Conservation (phyloP, 768 basidiomycete species). For the Xerocomus spinulosus region DNA sequence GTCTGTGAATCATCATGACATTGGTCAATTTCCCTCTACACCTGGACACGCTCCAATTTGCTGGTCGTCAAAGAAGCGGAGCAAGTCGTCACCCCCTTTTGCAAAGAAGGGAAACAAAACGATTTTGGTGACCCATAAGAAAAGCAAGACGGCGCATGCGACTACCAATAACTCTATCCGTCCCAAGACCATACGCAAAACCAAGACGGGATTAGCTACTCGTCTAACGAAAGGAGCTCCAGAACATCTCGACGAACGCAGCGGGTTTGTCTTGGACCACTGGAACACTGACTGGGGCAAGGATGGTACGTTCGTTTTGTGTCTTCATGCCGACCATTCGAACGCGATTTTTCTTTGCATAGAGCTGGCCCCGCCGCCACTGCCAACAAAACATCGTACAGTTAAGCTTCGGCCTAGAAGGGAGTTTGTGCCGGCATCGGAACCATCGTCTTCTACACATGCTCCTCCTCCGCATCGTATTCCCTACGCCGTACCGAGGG, state of each 20-base stretch:
- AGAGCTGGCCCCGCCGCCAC: constrained; percentile 16
- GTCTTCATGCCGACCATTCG: background rate
- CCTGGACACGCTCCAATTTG: background rate
- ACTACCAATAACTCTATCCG: background rate
- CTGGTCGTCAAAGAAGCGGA: background rate
- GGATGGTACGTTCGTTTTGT: constrained; percentile 15
- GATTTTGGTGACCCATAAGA: background rate
- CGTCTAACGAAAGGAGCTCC: background rate
- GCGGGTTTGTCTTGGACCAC: constrained; percentile 10
- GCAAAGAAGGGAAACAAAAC: constrained; percentile 3
- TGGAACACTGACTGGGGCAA: constrained; percentile 19
- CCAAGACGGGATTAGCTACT: background rate
- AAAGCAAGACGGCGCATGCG: background rate
- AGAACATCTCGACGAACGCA: background rate
- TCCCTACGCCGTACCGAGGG: constrained; percentile 27
- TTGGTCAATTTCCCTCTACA: background rate
- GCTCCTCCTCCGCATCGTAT: constrained; percentile 20
- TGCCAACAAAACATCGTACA: background rate
- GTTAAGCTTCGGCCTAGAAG: constrained; percentile 5
- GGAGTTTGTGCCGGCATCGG: background rate
- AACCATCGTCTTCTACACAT: constrained; percentile 5
- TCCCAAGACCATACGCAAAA: constrained; percentile 2
- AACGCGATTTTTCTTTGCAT: background rate
- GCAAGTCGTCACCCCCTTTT: background rate
- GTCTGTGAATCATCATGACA: background rate